These are phyloP conservation scores for Dalechampia spathulata DNA, from an alignment of 441 rosid genomes.

Conservation along the genomic window DNA sequence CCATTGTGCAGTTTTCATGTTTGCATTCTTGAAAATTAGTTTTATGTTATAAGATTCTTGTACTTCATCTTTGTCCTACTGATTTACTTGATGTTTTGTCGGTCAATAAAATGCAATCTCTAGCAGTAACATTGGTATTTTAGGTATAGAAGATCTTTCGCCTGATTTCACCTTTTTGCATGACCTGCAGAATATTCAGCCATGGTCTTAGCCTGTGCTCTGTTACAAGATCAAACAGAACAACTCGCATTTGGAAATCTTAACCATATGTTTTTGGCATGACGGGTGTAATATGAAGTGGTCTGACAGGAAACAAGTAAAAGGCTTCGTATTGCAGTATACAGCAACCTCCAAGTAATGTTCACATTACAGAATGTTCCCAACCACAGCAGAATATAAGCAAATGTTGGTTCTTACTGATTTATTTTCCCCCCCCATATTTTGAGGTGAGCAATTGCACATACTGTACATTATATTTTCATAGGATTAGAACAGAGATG, in stretches of 20 bases:
- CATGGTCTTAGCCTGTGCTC: neutral
- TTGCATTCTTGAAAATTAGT: neutral
- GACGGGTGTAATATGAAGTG: neutral
- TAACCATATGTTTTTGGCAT: neutral
- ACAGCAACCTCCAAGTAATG: slow-evolving; percentile 5
- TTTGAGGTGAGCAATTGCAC: slow-evolving; percentile 11
- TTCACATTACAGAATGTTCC: neutral
- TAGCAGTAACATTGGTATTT: no score
- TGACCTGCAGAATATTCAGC: slow-evolving; percentile 8
- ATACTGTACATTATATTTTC: slow-evolving; percentile 24
- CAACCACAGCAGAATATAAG: slow-evolving; percentile 1
- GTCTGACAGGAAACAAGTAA: neutral
- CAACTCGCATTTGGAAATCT: neutral
- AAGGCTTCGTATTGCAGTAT: slow-evolving; percentile 4
- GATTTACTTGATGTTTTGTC: neutral
- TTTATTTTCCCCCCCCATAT: neutral
- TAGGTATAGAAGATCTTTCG: no score
- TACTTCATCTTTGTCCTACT: neutral
- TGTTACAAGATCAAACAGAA: neutral
- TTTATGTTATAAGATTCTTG: neutral
- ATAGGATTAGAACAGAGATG: slow-evolving; percentile 19
- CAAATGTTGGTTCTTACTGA: slow-evolving; percentile 2
- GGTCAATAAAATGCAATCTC: no score
- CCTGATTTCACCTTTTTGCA: neutral
- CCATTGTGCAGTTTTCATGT: neutral